A percentile compares a stretch with the other conserved stretches of the same genome.
Conservation (phyloP, 176 grass and related monocot species). For the Musa schizocarpa region DNA sequence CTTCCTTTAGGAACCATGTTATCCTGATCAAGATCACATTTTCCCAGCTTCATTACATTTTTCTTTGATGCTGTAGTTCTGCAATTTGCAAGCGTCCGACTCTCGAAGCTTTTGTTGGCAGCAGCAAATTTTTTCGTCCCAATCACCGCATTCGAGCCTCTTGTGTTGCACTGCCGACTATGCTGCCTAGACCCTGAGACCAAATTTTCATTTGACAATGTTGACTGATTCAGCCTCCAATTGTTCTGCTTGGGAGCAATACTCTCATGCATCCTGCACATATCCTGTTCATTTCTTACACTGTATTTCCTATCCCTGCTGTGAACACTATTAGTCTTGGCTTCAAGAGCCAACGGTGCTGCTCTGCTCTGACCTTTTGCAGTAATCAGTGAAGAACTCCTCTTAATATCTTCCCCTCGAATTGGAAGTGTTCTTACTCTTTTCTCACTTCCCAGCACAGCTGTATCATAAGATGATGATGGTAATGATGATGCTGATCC, state of each 20-base stretch:
- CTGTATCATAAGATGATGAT: too few relatives aligned
- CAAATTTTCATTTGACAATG: slow-evolving; percentile 11
- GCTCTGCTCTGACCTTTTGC: too few relatives aligned
- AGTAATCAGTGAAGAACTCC: too few relatives aligned
- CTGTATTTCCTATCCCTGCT: too few relatives aligned
- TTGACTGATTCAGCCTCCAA: slow-evolving; percentile 51
- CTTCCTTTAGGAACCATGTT: slow-evolving; percentile 24
- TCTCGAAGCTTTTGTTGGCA: slow-evolving; percentile 36
- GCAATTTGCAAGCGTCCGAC: slow-evolving; percentile 25
- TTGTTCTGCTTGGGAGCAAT: slow-evolving; percentile 46
- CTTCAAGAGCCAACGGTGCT: too few relatives aligned
- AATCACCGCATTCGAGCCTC: slow-evolving; percentile 8
- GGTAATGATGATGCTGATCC: too few relatives aligned
- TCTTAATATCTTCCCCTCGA: too few relatives aligned
- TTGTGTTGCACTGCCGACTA: slow-evolving; percentile 22
- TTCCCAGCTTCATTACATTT: slow-evolving; percentile 13
- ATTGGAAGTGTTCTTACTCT: too few relatives aligned
- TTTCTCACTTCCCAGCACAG: too few relatives aligned
- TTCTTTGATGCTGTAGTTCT: slow-evolving; percentile 36
- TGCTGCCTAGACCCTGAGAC: slow-evolving; percentile 12
- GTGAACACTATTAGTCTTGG: too few relatives aligned
- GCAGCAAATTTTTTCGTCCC: slow-evolving; percentile 28
- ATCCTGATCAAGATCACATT: slow-evolving; percentile 15
- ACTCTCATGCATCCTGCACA: not conserved
- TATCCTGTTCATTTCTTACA: too few relatives aligned